phyloP scores from a whole-genome alignment of 2,329 filamentous ascomycete species.

The Aspergillus neotritici region DNA sequence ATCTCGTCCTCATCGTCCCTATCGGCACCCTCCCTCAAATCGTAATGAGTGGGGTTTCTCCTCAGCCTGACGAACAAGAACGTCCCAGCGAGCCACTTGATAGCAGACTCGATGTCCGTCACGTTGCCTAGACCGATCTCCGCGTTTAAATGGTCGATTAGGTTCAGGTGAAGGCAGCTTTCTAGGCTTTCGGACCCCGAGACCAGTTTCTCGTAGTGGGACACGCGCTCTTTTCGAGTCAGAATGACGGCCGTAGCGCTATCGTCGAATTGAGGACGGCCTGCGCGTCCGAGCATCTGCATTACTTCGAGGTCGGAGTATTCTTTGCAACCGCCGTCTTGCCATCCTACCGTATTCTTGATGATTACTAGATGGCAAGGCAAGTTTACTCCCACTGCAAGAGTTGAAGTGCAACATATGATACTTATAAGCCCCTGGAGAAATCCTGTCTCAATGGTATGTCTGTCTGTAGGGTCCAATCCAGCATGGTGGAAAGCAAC shows the following conservation, averaged over 20 bases:
- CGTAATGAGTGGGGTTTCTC: slow-evolving; percentile 66
- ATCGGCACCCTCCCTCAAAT: slow-evolving; percentile 51
- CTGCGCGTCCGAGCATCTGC: slow-evolving; percentile 84
- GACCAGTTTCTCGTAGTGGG: slow-evolving; percentile 66
- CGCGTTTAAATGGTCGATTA: slow-evolving; percentile 79
- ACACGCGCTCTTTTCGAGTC: slow-evolving; percentile 60
- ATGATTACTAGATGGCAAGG: slow-evolving; percentile 79
- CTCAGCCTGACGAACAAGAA: slow-evolving; percentile 71
- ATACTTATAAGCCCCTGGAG: slow-evolving; percentile 66
- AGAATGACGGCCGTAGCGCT: slow-evolving; percentile 74
- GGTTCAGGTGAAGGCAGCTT: slow-evolving; percentile 69
- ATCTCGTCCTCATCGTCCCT: slow-evolving; percentile 54
- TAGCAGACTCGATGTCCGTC: slow-evolving; percentile 57
- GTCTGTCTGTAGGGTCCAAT: slow-evolving; percentile 59
- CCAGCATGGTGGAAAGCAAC: slow-evolving; percentile 82
- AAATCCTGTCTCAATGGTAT: slow-evolving; percentile 62
- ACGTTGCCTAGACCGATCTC: slow-evolving; percentile 75
- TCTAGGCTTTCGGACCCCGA: slow-evolving; percentile 69
- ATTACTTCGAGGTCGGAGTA: slow-evolving; percentile 80
- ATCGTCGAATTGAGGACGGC: slow-evolving; percentile 75
- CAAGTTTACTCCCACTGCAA: slow-evolving; percentile 77
- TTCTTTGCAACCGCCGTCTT: slow-evolving; percentile 57
- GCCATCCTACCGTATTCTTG: slow-evolving; percentile 69
- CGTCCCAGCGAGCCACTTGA: slow-evolving; percentile 68
- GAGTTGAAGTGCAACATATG: slow-evolving; percentile 81